Percentiles rank a stretch among this genome's conserved stretches.
Conservation (phyloP, 768 basidiomycete species). For the Sarcodon aspratus region DNA sequence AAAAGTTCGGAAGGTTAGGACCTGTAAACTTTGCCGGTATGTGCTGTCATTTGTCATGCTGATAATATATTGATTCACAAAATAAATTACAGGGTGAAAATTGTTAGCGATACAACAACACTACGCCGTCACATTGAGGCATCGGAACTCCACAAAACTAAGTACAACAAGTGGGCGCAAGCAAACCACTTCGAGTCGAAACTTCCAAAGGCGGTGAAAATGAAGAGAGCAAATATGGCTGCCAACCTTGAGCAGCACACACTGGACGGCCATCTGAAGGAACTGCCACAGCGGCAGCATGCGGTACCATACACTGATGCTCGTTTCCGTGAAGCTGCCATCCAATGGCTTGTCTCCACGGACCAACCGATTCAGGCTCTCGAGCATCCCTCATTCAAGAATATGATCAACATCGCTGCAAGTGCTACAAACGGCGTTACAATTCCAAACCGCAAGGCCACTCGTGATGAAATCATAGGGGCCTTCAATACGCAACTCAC, state of each 20-base stretch:
- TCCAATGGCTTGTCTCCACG: slow-evolving; percentile 27
- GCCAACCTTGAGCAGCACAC: too few relatives aligned
- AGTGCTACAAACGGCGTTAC: slow-evolving; percentile 23
- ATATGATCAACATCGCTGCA: slow-evolving; percentile 26
- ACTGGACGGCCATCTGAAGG: slow-evolving; percentile 17
- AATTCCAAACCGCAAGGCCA: slow-evolving; percentile 19
- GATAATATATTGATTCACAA: too few relatives aligned
- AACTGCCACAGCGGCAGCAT: slow-evolving; percentile 6
- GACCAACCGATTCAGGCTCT: slow-evolving; percentile 26
- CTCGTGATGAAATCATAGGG: slow-evolving; percentile 15
- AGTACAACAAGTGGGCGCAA: too few relatives aligned
- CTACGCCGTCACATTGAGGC: slow-evolving; percentile 9
- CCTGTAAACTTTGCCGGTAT: too few relatives aligned
- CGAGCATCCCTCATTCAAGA: slow-evolving; percentile 19
- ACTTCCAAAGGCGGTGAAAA: too few relatives aligned
- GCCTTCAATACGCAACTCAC: slow-evolving; percentile 14
- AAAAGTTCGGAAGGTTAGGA: too few relatives aligned
- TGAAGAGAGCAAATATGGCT: too few relatives aligned
- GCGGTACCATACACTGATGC: slow-evolving; percentile 18
- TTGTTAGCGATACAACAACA: too few relatives aligned
- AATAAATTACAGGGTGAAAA: too few relatives aligned
- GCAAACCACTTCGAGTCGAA: too few relatives aligned
- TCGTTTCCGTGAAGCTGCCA: slow-evolving; percentile 17
- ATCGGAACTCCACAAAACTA: too few relatives aligned
- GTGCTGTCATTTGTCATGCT: too few relatives aligned